Percentiles rank a stretch among this genome's conserved stretches.
These are phyloP conservation scores for Myrica gale DNA, from an alignment of 306 rosid genomes.

Conservation along the genomic window DNA sequence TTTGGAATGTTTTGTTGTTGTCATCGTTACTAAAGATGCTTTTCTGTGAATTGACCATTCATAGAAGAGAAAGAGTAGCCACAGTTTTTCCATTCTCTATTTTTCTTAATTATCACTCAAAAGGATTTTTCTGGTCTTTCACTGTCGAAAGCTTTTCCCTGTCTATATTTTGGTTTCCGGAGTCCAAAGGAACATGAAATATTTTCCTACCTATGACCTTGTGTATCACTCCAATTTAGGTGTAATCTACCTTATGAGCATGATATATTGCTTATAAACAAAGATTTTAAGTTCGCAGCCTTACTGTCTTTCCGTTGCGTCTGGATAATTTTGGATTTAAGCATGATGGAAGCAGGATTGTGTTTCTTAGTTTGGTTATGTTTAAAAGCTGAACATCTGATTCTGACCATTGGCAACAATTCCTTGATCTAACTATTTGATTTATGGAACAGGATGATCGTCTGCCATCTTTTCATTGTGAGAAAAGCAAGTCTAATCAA, in stretches of 20 bases:
- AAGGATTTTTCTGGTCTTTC: neutral
- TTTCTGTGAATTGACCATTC: neutral
- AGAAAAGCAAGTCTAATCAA: slow-evolving; percentile 36
- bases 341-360: neutral
- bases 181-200: neutral
- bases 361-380: neutral
- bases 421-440: slow-evolving; percentile 27
- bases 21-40: neutral
- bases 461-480: slow-evolving; percentile 30
- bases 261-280: neutral
- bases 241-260: neutral
- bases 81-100: neutral
- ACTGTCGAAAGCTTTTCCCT: neutral
- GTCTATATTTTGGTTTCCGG: neutral
- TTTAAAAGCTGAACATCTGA: slow-evolving; percentile 1
- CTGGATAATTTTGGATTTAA: neutral
- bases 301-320: neutral
- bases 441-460: slow-evolving; percentile 60
- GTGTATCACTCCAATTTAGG: neutral
- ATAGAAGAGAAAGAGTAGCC: neutral
- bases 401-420: slow-evolving; percentile 4
- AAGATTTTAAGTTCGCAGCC: neutral
- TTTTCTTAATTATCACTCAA: neutral
- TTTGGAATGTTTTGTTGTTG: neutral
- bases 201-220: neutral